Conservation (phyloP, 2,329 filamentous ascomycete species). For the Capronia epimyces region DNA sequence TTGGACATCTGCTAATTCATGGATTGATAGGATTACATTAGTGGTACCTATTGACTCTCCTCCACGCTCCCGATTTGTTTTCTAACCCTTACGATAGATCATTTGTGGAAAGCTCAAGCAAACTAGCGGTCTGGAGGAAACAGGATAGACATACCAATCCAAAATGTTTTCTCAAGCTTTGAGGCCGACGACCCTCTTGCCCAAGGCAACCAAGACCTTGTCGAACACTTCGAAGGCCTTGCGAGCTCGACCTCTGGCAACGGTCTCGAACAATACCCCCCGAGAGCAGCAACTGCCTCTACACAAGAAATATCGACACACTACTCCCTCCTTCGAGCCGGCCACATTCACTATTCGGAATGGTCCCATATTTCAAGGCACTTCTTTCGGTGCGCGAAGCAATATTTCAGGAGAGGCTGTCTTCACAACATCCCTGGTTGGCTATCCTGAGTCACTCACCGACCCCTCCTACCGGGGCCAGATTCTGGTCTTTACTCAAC, state of each 20-base stretch:
- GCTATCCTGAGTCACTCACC: conserved; percentile 85
- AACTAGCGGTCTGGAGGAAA: conserved; percentile 45
- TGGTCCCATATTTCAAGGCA: conserved; percentile 92
- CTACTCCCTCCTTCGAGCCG: conserved; percentile 65
- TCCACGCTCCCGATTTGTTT: conserved; percentile 2
- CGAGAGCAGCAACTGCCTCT: conserved; percentile 32
- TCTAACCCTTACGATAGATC: conserved; percentile 43
- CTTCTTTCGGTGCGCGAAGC: conserved; percentile 90
- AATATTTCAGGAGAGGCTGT: conserved; percentile 98
- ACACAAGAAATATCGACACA: conserved; percentile 47
- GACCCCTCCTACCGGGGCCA: conserved; percentile 68
- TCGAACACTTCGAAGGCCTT: conserved; percentile 30
- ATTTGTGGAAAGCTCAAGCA: conserved; percentile 63
- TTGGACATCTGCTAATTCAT: conserved; percentile 33
- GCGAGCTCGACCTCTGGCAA: conserved; percentile 33
- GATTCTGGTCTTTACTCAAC: conserved; percentile 97
- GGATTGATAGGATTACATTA: conserved; percentile 56
- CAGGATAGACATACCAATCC: conserved; percentile 30
- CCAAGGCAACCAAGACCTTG: conserved; percentile 41
- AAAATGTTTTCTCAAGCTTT: conserved; percentile 53
- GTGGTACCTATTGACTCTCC: conserved; percentile 43
- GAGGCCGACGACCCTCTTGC: conserved; percentile 48
- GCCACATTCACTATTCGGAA: conserved; percentile 95
- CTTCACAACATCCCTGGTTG: conserved; percentile 95
- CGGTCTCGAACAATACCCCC: conserved; percentile 30